phyloP scores from a whole-genome alignment of 345 rosid genomes.

The Eucalyptus cloeziana region DNA sequence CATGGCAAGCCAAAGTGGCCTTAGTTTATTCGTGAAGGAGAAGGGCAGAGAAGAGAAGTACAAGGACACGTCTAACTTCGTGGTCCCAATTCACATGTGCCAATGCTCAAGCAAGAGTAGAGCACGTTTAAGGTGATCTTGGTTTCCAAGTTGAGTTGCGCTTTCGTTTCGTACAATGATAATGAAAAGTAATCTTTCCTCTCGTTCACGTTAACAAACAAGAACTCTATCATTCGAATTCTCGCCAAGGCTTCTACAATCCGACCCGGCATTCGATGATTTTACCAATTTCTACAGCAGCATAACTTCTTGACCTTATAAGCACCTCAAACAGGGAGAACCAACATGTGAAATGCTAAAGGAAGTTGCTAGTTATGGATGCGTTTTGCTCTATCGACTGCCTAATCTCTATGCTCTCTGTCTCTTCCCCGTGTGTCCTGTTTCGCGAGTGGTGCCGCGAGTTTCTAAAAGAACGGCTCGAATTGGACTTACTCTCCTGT shows the following conservation, averaged over 20 bases:
- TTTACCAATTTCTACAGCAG: neutral
- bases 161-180: accelerated
- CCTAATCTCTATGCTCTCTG: neutral
- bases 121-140: accelerated
- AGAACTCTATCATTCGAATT: neutral
- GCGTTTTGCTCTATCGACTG: neutral
- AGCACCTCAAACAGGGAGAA: neutral
- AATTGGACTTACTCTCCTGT: neutral
- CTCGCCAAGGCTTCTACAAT: neutral
- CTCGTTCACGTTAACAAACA: neutral
- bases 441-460: neutral
- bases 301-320: neutral
- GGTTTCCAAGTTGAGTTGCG: neutral
- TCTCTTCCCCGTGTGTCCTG: neutral
- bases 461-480: neutral
- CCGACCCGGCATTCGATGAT: neutral
- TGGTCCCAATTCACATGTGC: neutral
- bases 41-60: neutral
- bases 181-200: neutral
- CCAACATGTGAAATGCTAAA: neutral
- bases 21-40: neutral
- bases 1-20: neutral
- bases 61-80: neutral
- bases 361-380: neutral
- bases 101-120: neutral